Evolutionary conservation across 2,329 filamentous ascomycete species (phyloP).

Genomic region (Penicillium sumatraense): DNA sequence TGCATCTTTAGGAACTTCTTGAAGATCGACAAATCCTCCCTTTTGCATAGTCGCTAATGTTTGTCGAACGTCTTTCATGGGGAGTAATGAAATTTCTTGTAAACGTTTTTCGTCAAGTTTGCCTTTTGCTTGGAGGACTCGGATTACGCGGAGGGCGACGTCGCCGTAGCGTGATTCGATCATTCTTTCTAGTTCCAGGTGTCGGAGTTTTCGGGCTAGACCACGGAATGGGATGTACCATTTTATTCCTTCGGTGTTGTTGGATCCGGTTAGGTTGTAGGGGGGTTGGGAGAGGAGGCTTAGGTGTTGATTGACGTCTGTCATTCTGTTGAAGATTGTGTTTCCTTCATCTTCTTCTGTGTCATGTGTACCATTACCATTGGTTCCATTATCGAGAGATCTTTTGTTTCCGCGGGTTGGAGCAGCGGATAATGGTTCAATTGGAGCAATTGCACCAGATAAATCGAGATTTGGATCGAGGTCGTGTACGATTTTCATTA

Average conservation of each 20-base stretch:
- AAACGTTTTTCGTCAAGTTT: conserved; percentile 95
- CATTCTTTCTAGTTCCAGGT: conserved; percentile 79
- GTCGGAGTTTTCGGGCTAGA: conserved; percentile 71
- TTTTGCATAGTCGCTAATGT: conserved; percentile 86
- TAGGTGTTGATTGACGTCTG: conserved; percentile 46
- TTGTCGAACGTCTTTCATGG: conserved; percentile 80
- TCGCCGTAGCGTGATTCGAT: conserved; percentile 78
- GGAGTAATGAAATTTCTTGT: conserved; percentile 78
- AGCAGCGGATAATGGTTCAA: conserved; percentile 30
- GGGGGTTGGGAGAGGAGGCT: conserved; percentile 55
- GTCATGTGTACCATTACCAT: conserved; percentile 53
- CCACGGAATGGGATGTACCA: conserved; percentile 86
- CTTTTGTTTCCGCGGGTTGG: conserved; percentile 38
- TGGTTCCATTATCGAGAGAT: conserved; percentile 33
- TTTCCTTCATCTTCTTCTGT: conserved; percentile 40
- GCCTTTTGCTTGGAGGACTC: conserved; percentile 82
- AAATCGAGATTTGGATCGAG: conserved; percentile 45
- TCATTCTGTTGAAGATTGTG: conserved; percentile 32
- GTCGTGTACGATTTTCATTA: conserved; percentile 41
- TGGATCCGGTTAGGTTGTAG: conserved; percentile 41
- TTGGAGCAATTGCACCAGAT: conserved; percentile 39
- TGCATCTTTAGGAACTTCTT: conserved; percentile 90
- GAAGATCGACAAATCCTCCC: conserved; percentile 83
- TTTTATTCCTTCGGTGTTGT: conserved; percentile 58
- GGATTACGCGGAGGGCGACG: conserved; percentile 78